Evolutionary conservation across 495 filamentous ascomycete species (phyloP), one percentile per base, ranked within the genome.

Genomic region (Aspergillus nanangensis): DNA sequence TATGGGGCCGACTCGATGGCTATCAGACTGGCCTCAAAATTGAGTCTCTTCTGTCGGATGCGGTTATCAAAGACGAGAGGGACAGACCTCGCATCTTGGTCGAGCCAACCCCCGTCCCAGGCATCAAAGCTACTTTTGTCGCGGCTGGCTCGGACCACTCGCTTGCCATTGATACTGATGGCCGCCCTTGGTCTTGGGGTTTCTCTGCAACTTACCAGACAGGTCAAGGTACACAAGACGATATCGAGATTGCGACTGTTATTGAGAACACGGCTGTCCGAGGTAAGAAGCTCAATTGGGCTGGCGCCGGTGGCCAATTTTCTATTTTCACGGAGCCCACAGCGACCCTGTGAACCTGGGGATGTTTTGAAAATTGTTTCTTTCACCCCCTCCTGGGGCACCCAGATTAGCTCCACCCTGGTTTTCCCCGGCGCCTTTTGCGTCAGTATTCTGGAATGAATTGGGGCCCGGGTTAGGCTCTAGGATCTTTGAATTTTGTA

Each of bases 121-220:
- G 63, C 9, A 63, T 74, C 34, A 70, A 66, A 14, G 66, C 68
- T 4, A 65, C 61, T 43, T 56, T 51, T 3, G 67, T 71, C 35
- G 74, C 72, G 7, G 71, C 71, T 31, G 74, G 74, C 33, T 73
- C 76, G 1, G 82, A 84, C 40, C 81, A 84, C 52, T 75, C 66
- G 11, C 71, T 86, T 36, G 75, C 70, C 8, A 69, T 86, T 45
- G 77, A 78, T 45, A 62, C 58, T 14, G 65, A 72, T 44, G 82
- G 82, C 31, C 71, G 71, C 42, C 79, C 78, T 5, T 84, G 74
- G 60, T 71, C 71, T 7, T 82, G 80, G 78, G 82, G 82, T 4
- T 84, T 84, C 63, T 77, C 69, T 36, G 73, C 74, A 15, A 81
- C 74, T 15, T 83, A 82, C 52, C 82, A 85, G 60, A 81, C 77